Percentiles rank a stretch among this genome's conserved stretches.
phyloP scores from a whole-genome alignment of 2,329 filamentous ascomycete species.

The Pseudogymnoascus pannorum region DNA sequence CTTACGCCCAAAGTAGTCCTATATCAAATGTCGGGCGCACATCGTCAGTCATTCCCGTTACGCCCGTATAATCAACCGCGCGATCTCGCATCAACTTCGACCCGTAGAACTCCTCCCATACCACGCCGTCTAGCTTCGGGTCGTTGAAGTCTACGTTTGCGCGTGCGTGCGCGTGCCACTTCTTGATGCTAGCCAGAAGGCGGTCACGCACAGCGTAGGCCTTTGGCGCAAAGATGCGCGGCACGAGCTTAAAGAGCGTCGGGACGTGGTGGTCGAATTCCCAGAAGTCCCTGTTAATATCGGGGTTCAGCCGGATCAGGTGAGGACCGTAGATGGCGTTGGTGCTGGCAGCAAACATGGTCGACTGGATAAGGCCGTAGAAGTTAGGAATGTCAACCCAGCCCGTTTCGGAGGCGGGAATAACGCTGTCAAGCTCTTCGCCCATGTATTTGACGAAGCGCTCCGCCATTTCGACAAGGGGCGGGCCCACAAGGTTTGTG shows the following conservation, averaged over 20 bases:
- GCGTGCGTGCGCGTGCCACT: slow-evolving; percentile 24
- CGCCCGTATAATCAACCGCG: background rate
- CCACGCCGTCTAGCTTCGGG: slow-evolving; percentile 15
- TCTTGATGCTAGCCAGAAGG: slow-evolving; percentile 18
- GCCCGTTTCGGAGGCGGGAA: slow-evolving; percentile 12
- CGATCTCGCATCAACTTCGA: slow-evolving; percentile 25
- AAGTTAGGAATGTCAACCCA: slow-evolving; percentile 23
- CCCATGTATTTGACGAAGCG: background rate
- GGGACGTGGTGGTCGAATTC: slow-evolving; percentile 22
- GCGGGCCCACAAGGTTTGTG: slow-evolving; percentile 13
- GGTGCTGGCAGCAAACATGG: slow-evolving; percentile 23
- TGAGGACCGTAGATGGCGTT: slow-evolving; percentile 24
- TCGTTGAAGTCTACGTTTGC: slow-evolving; percentile 17
- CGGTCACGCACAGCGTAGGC: slow-evolving; percentile 21
- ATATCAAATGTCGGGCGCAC: slow-evolving; percentile 17
- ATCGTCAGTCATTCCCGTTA: slow-evolving; percentile 13
- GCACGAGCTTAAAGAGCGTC: slow-evolving; percentile 20
- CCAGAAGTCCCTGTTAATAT: slow-evolving; percentile 26
- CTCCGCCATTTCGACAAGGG: slow-evolving; percentile 15
- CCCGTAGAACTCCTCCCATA: slow-evolving; percentile 27
- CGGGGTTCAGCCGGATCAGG: slow-evolving; percentile 22
- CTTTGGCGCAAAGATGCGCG: slow-evolving; percentile 23
- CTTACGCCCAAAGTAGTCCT: slow-evolving; percentile 22
- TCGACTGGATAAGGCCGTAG: slow-evolving; percentile 21
- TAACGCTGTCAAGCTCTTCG: background rate